Conservation (phyloP, 2,329 filamentous ascomycete genomes). For the Aureobasidium sp. region DNA sequence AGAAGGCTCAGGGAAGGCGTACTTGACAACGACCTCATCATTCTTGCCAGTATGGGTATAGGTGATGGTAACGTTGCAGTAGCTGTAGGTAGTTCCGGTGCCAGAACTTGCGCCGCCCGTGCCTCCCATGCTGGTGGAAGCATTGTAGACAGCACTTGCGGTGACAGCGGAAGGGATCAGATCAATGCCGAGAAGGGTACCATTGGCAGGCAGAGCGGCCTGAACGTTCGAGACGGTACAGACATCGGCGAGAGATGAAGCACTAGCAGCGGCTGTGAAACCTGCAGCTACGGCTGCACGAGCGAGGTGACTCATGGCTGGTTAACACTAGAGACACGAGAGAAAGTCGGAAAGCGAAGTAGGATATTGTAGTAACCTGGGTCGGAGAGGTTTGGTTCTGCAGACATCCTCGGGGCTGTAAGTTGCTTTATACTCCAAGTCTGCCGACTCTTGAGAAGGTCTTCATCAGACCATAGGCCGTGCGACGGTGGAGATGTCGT, state of each 20-base stretch:
- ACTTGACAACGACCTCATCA: conserved; percentile 31
- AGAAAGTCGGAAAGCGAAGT: background rate
- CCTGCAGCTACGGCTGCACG: conserved; percentile 1
- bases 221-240: conserved; percentile 19
- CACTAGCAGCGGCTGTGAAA: background rate
- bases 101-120: background rate
- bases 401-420: background rate
- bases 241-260: conserved; percentile 18
- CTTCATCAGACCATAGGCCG: background rate
- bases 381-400: background rate
- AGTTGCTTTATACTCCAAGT: background rate
- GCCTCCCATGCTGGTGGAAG: background rate
- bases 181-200: conserved; percentile 25
- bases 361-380: background rate
- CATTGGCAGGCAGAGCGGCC: conserved; percentile 17
- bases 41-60: conserved; percentile 38
- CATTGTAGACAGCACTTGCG: conserved; percentile 31
- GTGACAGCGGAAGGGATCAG: conserved; percentile 35
- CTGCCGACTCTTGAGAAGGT: background rate
- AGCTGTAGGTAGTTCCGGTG: conserved; percentile 23
- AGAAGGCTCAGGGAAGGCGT: conserved; percentile 37
- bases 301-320: background rate
- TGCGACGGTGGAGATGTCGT: background rate
- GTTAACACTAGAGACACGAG: background rate
- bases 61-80: conserved; percentile 20